Evolutionary conservation across 495 filamentous ascomycete genomes (phyloP).

Genomic region (Aspergillus nanangensis): DNA sequence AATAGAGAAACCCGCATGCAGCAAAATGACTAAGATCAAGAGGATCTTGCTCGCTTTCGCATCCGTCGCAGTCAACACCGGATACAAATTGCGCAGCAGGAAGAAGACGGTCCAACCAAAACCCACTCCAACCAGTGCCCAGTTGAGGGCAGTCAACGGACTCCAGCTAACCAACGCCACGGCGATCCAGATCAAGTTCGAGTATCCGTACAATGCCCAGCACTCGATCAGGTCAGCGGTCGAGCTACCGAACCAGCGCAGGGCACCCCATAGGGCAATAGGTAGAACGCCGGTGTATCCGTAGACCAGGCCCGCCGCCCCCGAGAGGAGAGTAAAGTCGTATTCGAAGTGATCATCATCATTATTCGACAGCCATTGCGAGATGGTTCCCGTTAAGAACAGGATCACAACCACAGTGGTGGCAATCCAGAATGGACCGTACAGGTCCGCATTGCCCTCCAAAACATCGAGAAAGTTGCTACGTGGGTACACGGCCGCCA

Average conservation of each 20-base stretch:
- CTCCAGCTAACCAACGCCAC: conserved; percentile 91
- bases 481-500: conserved; percentile 78
- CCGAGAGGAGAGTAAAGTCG: conserved; percentile 78
- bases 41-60: conserved; percentile 85
- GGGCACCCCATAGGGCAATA: conserved; percentile 75
- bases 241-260: conserved; percentile 92
- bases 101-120: conserved; percentile 85
- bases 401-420: conserved; percentile 95
- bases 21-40: conserved; percentile 72
- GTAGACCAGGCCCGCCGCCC: conserved; percentile 85
- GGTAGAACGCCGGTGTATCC: conserved; percentile 88
- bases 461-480: conserved; percentile 94
- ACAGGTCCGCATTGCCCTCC: conserved; percentile 95
- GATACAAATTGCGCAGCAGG: conserved; percentile 87
- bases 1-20: conserved; percentile 84
- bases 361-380: conserved; percentile 68
- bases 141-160: conserved; percentile 80
- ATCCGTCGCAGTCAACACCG: conserved; percentile 88
- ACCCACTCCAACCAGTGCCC: conserved; percentile 85
- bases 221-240: conserved; percentile 79
- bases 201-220: conserved; percentile 91
- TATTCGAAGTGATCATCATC: conserved; percentile 68
- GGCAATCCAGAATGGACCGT: conserved; percentile 96
- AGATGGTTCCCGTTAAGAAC: conserved; percentile 92
- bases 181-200: conserved; percentile 93